A percentile compares a stretch with the other conserved stretches of the same genome.
These are phyloP conservation scores for Kazachstania taianensis DNA, from an alignment of 805 yeast species.

Conservation along the genomic window DNA sequence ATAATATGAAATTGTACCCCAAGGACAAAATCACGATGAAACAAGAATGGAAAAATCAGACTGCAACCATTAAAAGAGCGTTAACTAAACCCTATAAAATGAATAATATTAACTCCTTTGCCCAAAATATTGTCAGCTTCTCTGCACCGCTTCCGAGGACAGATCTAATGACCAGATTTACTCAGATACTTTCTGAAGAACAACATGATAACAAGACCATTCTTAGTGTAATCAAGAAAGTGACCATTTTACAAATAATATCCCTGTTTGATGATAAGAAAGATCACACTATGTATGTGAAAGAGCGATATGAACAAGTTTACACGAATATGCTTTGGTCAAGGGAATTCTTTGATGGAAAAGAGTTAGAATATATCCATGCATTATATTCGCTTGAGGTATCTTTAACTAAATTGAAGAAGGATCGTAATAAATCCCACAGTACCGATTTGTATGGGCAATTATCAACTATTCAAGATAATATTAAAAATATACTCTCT, in stretches of 20 bases:
- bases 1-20: slow-evolving; percentile 33
- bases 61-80: background rate
- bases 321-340: slow-evolving; percentile 28
- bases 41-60: slow-evolving; percentile 7
- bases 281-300: background rate
- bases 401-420: background rate
- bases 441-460: background rate
- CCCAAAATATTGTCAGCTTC: background rate
- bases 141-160: background rate
- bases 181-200: slow-evolving; percentile 12
- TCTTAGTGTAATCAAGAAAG: slow-evolving; percentile 21
- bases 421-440: background rate
- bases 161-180: slow-evolving; percentile 9
- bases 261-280: slow-evolving; percentile 9
- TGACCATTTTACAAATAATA: slow-evolving; percentile 28
- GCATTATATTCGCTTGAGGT: slow-evolving; percentile 10
- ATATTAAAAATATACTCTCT: no score
- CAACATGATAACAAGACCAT: slow-evolving; percentile 25
- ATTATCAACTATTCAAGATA: background rate
- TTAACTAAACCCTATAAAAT: slow-evolving; percentile 1
- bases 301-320: slow-evolving; percentile 23
- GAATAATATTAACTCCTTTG: background rate
- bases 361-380: no score
- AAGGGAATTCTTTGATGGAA: slow-evolving; percentile 27
- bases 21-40: slow-evolving; percentile 1